Base-by-base conservation (phyloP, 768 basidiomycete species). In the Kwoniella pini region DNA sequence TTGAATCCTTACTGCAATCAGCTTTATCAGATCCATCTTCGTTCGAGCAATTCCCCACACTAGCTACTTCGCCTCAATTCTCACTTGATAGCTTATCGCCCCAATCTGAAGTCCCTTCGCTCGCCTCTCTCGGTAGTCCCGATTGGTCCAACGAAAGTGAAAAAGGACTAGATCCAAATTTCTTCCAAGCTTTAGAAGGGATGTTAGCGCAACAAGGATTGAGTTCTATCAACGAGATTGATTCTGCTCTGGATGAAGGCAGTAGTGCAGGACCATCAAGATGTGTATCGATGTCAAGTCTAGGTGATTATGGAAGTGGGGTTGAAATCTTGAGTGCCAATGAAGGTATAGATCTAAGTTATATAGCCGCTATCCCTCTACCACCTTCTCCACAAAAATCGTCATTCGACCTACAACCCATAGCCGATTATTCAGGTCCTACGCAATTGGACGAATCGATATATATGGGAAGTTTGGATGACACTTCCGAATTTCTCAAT, bases 61-160 rank as follows among this genome's bases (percentile, higher is more conserved):
- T 59, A 2, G 57, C 49, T 43, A 31, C 57, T 43, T 59, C 57
- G 1, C 57, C 57, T 42, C 57, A 59, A 40, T 24, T 59, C 31
- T 50, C 42, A 12, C 27, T 59, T 26, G 49, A 38, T 28, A 24
- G 21, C 2, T 24, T 52, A 10, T 42, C 48, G 2, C 57, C 57
- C n/a, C 22, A 33, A 43, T 52, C 57, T 3, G 49, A 51, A 15
- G 33, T 44, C 1, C 26, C 45, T 19, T 43, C 54, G 9, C 13
- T 44, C 28, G 42, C 21, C 22, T 46, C 44, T n/a, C 11, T 50
- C 31, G 5, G 31, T 50, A 50, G 48, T 50, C 48, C 48, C 19
- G 24, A 13, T n/a, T 50, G 48, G 48, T 30, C 27, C 4, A 46
- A 15, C 21, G n/a, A 26, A 30, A 44, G 30, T 1, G 38, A 17